Evolutionary conservation across 352 stramenopile genomes (phyloP).

Genomic region (Phytophthora melonis): DNA sequence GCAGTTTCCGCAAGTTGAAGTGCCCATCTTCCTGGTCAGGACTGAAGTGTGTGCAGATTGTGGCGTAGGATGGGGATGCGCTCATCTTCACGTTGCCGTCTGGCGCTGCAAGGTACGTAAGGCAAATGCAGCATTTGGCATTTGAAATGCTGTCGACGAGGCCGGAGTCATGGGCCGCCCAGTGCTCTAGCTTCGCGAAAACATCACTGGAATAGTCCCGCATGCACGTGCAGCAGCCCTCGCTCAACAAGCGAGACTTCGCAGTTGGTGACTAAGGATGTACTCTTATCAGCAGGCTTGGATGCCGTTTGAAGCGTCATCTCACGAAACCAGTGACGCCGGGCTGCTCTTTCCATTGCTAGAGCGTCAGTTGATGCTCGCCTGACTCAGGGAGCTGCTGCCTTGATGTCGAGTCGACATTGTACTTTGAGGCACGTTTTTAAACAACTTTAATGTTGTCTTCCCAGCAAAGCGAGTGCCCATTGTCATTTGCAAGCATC

Average conservation of each 20-base stretch:
- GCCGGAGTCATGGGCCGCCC: not conserved
- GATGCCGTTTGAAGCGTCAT: not conserved
- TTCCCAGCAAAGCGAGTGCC: not conserved
- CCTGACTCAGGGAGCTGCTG: not conserved
- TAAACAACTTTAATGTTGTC: not conserved
- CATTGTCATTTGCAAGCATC: not conserved
- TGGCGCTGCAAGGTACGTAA: too few relatives aligned
- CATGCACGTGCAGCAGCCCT: not conserved
- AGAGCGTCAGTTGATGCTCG: not conserved
- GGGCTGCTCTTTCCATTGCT: not conserved
- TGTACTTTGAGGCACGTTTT: not conserved
- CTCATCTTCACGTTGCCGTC: not conserved
- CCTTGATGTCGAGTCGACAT: not conserved
- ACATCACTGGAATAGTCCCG: conserved; percentile 18
- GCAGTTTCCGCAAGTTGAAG: conserved; percentile 37
- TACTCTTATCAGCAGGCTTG: not conserved
- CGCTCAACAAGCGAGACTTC: not conserved
- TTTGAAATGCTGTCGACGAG: conserved; percentile 2
- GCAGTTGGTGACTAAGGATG: conserved; percentile 13
- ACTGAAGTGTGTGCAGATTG: conserved; percentile 17
- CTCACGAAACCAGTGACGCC: not conserved
- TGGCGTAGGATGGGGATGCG: conserved; percentile 14
- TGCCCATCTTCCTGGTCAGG: conserved; percentile 20
- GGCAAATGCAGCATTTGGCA: too few relatives aligned
- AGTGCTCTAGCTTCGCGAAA: not conserved